Percentiles rank a stretch among this genome's conserved stretches.
phyloP scores from a whole-genome alignment of 2,329 filamentous ascomycete genomes.

The Cladosporium sp. region DNA sequence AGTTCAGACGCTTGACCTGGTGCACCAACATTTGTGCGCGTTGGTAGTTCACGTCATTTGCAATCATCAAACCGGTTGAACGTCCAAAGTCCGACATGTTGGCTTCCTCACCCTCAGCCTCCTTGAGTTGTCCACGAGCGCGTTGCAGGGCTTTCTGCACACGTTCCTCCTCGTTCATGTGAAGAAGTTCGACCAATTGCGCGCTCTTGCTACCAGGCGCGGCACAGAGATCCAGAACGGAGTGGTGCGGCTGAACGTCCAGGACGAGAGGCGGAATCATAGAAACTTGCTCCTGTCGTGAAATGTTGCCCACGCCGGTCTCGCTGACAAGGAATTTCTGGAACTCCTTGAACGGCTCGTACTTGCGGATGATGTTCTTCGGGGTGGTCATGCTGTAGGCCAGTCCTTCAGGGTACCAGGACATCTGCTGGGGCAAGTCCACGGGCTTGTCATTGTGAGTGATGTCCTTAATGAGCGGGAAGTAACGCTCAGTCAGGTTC shows the following conservation, averaged over 20 bases:
- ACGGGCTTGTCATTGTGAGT: conserved; percentile 79
- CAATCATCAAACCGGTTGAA: conserved; percentile 86
- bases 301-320: conserved; percentile 96
- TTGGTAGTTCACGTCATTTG: conserved; percentile 96
- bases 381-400: conserved; percentile 98
- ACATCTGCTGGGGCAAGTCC: conserved; percentile 75
- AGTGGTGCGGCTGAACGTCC: conserved; percentile 87
- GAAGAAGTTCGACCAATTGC: conserved; percentile 91
- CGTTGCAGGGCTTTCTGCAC: conserved; percentile 69
- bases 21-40: conserved; percentile 96
- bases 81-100: conserved; percentile 75
- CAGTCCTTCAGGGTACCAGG: conserved; percentile 92
- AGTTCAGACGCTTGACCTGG: conserved; percentile 95
- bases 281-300: conserved; percentile 93
- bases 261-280: conserved; percentile 97
- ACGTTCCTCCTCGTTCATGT: conserved; percentile 85
- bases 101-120: conserved; percentile 32
- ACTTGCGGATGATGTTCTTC: conserved; percentile 92
- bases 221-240: conserved; percentile 91
- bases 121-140: conserved; percentile 47
- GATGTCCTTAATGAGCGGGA: conserved; percentile 85
- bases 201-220: conserved; percentile 96
- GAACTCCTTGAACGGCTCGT: conserved; percentile 90
- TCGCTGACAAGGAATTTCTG: conserved; percentile 98
- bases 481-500: conserved; percentile 82